A percentile compares a stretch with the other conserved stretches of the same genome.
phyloP scores from a whole-genome alignment of 805 yeast genomes.

The Cyberlindnera euphorbiae region DNA sequence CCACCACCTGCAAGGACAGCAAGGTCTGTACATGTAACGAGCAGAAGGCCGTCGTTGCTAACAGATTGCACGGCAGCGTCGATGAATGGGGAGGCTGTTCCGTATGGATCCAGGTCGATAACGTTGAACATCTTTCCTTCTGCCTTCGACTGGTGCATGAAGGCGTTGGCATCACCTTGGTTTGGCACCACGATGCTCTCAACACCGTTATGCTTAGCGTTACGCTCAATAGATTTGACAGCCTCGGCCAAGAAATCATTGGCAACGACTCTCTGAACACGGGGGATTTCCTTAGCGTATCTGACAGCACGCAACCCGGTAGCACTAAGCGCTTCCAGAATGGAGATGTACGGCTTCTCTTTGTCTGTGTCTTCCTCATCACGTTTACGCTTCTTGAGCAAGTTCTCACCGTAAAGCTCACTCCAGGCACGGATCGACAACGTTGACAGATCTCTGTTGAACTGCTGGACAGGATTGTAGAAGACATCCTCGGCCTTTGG shows the following conservation, averaged over 20 bases:
- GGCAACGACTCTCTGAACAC: slow-evolving; percentile 70
- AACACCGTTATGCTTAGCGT: slow-evolving; percentile 63
- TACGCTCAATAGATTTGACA: slow-evolving; percentile 70
- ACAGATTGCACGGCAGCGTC: slow-evolving; percentile 86
- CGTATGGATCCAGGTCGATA: slow-evolving; percentile 94
- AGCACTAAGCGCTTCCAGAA: slow-evolving; percentile 90
- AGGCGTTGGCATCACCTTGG: slow-evolving; percentile 86
- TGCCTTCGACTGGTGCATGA: slow-evolving; percentile 52
- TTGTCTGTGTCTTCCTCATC: slow-evolving; percentile 22
- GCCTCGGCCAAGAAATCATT: slow-evolving; percentile 88
- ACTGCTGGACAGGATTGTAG: slow-evolving; percentile 95
- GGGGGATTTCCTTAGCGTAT: slow-evolving; percentile 87
- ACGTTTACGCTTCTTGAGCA: slow-evolving; percentile 29
- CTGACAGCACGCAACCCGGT: slow-evolving; percentile 93
- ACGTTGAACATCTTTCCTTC: slow-evolving; percentile 61
- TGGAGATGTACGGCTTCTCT: slow-evolving; percentile 43
- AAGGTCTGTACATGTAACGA: slow-evolving; percentile 94
- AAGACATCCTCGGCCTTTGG: slow-evolving; percentile 83
- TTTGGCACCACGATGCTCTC: slow-evolving; percentile 55
- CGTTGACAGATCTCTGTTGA: slow-evolving; percentile 87
- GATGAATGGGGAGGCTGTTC: slow-evolving; percentile 93
- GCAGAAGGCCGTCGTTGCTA: slow-evolving; percentile 76
- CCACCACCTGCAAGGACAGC: slow-evolving; percentile 95
- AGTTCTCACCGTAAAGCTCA: slow-evolving; percentile 44
- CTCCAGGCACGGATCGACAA: slow-evolving; percentile 85